A percentile compares a stretch with the other conserved stretches of the same genome.
Evolutionary conservation across 2,329 filamentous ascomycete species (phyloP).

Genomic region (Cryphonectria japonica): DNA sequence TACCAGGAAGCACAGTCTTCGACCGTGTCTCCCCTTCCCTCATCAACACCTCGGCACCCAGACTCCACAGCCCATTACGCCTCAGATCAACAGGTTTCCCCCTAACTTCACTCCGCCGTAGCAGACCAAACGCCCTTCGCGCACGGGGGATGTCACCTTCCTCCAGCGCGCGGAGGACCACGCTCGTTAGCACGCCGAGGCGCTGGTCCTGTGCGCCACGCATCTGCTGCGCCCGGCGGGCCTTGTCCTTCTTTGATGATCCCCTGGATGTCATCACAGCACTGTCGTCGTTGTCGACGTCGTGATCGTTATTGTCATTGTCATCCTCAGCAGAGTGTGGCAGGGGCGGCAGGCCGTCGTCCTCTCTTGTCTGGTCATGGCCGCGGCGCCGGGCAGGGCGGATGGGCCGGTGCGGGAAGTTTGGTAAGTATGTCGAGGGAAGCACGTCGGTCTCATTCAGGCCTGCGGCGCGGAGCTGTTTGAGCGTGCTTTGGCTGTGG

Average conservation of each 20-base stretch:
- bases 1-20: slow-evolving; percentile 9
- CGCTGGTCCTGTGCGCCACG: slow-evolving; percentile 48
- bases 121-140: slow-evolving; percentile 72
- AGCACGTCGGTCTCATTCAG: slow-evolving; percentile 51
- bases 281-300: slow-evolving; percentile 27
- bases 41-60: slow-evolving; percentile 84
- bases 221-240: slow-evolving; percentile 37
- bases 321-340: slow-evolving; percentile 24
- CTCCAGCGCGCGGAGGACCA: slow-evolving; percentile 74
- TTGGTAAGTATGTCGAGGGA: slow-evolving; percentile 42
- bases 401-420: slow-evolving; percentile 56
- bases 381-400: background rate
- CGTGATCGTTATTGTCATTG: background rate
- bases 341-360: slow-evolving; percentile 2
- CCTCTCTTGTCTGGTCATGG: background rate
- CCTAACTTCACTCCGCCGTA: slow-evolving; percentile 60
- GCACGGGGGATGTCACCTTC: slow-evolving; percentile 73
- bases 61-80: slow-evolving; percentile 72
- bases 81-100: slow-evolving; percentile 69
- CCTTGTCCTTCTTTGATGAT: slow-evolving; percentile 35
- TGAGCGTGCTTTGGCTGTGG: slow-evolving; percentile 54
- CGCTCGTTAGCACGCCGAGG: slow-evolving; percentile 67
- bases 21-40: slow-evolving; percentile 50
- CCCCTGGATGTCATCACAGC: background rate
- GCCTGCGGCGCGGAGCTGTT: slow-evolving; percentile 59